Base-by-base conservation (phyloP, 495 filamentous ascomycete species). In the Talaromyces trachyspermus region DNA sequence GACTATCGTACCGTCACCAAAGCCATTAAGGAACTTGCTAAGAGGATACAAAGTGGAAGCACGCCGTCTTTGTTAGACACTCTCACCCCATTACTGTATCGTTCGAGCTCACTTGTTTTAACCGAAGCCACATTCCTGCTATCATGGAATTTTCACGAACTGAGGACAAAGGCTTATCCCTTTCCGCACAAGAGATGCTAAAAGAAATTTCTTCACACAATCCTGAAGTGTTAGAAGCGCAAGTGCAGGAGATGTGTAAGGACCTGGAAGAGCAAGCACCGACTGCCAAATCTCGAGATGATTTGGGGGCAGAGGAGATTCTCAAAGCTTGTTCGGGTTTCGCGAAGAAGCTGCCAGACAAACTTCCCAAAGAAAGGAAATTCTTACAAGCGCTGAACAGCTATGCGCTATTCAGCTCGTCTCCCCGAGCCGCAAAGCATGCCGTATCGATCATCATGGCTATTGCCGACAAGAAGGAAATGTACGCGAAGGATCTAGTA, bases 281-380 rank as follows among this genome's bases (percentile, higher is more conserved):
- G 3, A 81, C 76, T 12, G 62, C 69, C 11, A 74, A 73, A n/a
- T 77, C 76, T 22, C 53, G 76, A 2, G 86, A 86, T 44, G 81
- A 87, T 46, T 54, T 77, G 2, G 69, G 77, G 2, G 82, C 85
- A 8, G 87, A 89, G 15, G 88, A 95, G 59, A 91, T 89, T 5
- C 72, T 99, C 48, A 95, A 94, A 60, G 91, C 92, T 5, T 95
- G 89, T 55, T 84, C 89, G 6, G 84, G 84, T 2, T 97, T 95
- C 60, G 88, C 90, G 7, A 82, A 78, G 53, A 87, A 80, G 53
- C 89, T 91, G 49, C 85, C 90, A 0, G 76, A 80, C 15, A 90
- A 96, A 37, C 77, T 97, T 43, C 88, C 91, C 0, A 77, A 82
- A 46, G 88, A 95, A 49, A 82, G 86, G 37, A 90, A 88, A 52